Percentiles rank a stretch among this genome's conserved stretches.
These are phyloP conservation scores for Geum urbanum DNA, from an alignment of 306 rosid species.

Conservation along the genomic window DNA sequence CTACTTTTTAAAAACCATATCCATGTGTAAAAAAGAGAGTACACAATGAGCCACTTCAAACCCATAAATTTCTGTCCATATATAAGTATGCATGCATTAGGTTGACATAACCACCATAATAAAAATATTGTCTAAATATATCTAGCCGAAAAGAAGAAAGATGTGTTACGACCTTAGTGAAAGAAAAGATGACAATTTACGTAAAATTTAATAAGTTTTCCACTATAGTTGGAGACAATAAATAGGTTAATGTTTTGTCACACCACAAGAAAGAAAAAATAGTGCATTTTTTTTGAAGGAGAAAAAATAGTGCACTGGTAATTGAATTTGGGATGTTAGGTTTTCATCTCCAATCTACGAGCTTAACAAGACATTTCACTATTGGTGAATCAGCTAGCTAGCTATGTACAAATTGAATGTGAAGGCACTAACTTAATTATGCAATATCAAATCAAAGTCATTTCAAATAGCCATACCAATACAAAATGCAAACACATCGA, in stretches of 20 bases:
- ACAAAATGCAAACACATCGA: slow-evolving; percentile 2
- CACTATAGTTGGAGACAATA: not conserved
- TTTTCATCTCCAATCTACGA: not conserved
- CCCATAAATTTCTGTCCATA: too few relatives aligned
- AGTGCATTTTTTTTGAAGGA: too few relatives aligned
- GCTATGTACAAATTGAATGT: not conserved
- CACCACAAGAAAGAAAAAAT: not conserved
- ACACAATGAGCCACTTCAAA: too few relatives aligned
- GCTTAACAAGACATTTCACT: not conserved
- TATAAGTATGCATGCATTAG: too few relatives aligned
- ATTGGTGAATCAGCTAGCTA: not conserved
- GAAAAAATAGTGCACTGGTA: not conserved
- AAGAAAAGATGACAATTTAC: too few relatives aligned
- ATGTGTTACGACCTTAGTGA: too few relatives aligned
- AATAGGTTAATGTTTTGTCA: not conserved
- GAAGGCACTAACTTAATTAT: not conserved
- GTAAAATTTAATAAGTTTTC: not conserved
- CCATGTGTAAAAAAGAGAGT: too few relatives aligned
- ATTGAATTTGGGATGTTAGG: not conserved
- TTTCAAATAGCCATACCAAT: slow-evolving; percentile 17
- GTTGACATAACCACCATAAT: too few relatives aligned
- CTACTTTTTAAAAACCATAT: too few relatives aligned
- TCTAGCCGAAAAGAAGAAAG: too few relatives aligned
- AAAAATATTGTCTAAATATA: too few relatives aligned
- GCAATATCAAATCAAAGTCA: slow-evolving; percentile 32